Evolutionary conservation across 23 red algal genomes (phyloP).

Genomic region (Rhodosorus marinus): DNA sequence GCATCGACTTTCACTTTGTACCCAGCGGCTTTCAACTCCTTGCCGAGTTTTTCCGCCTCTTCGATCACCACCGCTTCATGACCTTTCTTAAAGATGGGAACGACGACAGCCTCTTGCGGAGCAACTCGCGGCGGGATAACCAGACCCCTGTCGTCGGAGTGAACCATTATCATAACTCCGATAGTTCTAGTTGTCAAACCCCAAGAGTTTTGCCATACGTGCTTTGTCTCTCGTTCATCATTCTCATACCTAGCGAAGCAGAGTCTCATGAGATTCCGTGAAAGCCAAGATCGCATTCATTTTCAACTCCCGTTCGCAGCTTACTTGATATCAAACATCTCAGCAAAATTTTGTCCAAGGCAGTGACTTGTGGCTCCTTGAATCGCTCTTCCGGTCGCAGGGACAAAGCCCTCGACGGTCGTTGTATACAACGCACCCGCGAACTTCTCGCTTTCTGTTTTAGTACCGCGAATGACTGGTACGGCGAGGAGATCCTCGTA

Average conservation of each 20-base stretch:
- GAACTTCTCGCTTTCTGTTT: conserved; percentile 91
- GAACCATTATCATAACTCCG: conserved; percentile 93
- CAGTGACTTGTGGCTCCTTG: conserved; percentile 94
- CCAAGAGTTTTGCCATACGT: conserved; percentile 94
- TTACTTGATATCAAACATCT: conserved; percentile 97
- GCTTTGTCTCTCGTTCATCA: conserved; percentile 27
- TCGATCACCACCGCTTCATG: conserved; percentile 4
- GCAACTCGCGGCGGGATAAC: conserved; percentile 82
- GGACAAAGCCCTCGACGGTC: conserved; percentile 94
- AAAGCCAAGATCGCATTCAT: too few relatives aligned
- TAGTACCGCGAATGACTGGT: conserved; percentile 76
- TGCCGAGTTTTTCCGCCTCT: conserved; percentile 4
- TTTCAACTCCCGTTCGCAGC: too few relatives aligned
- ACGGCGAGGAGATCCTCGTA: conserved; percentile 97
- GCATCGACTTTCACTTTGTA: conserved; percentile 61
- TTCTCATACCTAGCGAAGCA: conserved; percentile 47
- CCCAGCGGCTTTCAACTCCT: conserved; percentile 27
- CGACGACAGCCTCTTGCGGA: conserved; percentile 66
- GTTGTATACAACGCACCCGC: conserved; percentile 95
- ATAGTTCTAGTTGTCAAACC: conserved; percentile 78
- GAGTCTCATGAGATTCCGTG: too few relatives aligned
- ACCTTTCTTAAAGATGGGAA: conserved; percentile 69
- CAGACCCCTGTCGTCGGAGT: conserved; percentile 83
- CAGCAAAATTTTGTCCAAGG: conserved; percentile 91
- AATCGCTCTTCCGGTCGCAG: conserved; percentile 76